Evolutionary conservation across 306 rosid species (phyloP), one percentile per base, ranked within the genome.

Genomic region (Heteromeles arbutifolia): DNA sequence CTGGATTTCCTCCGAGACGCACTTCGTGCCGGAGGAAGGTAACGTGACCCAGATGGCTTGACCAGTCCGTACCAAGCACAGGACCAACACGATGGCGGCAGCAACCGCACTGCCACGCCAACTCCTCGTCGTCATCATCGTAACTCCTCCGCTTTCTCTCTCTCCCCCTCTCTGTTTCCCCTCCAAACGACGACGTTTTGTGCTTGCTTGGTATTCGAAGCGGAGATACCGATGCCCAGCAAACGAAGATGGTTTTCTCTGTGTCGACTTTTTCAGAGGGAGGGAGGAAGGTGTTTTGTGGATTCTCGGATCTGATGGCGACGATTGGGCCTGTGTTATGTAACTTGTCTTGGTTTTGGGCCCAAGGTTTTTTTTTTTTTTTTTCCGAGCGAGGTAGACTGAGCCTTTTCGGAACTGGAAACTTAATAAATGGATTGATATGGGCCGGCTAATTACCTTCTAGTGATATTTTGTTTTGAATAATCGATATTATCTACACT

Each of bases 1-100:
- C 72, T 92, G 99, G 87, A 92, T 92, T 89, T 95, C 99, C 80
- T 95, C 99, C 44, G 97, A 89, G 71, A 95, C 97, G 79, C 99
- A 95, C 83, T 95, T 95, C 52, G 93, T 92, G 18, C 91, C 93
- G 13, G 87, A 17, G 19, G 82, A 0, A 1, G 97, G 97, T 31
- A 95, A 44, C 29, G 86, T 85, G 52, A 77, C 74, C 85, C 76
- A 65, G 52, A 82, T 73, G 5, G 81, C 65, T 67, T 73, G 78
- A 65, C 19, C 57, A 1, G 65, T 45, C 50, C 76, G 67, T 14
- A 37, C 65, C 61, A 82, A 21, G 48, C 48, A 29, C 68, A 64
- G 68, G 43, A 31, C 18, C 43, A 64, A 19, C 25, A 65, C 4
- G 48, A 65, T 21, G 48, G 15, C 19, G 39, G 67, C 54, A 50